Conservation (phyloP, 352 stramenopile genomes). For the Globisporangium uncinulatum region DNA sequence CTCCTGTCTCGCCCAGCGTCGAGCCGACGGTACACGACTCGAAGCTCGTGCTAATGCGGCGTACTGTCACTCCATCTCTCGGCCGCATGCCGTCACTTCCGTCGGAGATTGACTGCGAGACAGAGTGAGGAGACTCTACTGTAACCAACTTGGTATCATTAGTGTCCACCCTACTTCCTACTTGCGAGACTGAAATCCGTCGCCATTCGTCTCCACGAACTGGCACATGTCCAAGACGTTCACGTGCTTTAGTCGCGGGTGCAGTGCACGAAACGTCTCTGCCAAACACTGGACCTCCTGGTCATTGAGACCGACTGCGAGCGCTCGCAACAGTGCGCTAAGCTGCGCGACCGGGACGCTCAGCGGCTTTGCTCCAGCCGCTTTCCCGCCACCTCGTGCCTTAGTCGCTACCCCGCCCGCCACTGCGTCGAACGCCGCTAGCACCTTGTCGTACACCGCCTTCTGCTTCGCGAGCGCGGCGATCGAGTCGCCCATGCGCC, state of each 20-base stretch:
- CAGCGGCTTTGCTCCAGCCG: constrained; percentile 11
- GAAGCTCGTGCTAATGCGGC: too few relatives aligned
- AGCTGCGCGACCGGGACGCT: constrained; percentile 40
- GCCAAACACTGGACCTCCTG: constrained; percentile 22
- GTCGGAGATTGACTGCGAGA: too few relatives aligned
- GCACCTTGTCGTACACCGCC: constrained; percentile 38
- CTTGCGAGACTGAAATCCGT: not conserved
- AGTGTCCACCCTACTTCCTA: too few relatives aligned
- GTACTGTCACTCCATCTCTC: too few relatives aligned
- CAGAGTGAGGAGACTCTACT: too few relatives aligned
- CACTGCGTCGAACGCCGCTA: constrained; percentile 33
- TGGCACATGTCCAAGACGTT: constrained; percentile 64
- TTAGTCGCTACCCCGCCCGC: not conserved
- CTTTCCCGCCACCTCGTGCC: not conserved
- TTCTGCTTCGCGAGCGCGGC: constrained; percentile 43
- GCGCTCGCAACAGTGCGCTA: constrained; percentile 29
- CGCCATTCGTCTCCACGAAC: constrained; percentile 31
- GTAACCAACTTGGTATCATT: too few relatives aligned
- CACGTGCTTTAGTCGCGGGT: constrained; percentile 35
- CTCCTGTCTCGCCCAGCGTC: too few relatives aligned
- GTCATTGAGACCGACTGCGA: constrained; percentile 28
- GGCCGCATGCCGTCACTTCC: too few relatives aligned
- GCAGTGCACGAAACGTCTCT: constrained; percentile 27
- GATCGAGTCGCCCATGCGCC: constrained; percentile 38
- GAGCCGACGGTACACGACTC: too few relatives aligned